phyloP scores from a whole-genome alignment of 2,329 filamentous ascomycete species.

The Coleophoma eucalyptorum region DNA sequence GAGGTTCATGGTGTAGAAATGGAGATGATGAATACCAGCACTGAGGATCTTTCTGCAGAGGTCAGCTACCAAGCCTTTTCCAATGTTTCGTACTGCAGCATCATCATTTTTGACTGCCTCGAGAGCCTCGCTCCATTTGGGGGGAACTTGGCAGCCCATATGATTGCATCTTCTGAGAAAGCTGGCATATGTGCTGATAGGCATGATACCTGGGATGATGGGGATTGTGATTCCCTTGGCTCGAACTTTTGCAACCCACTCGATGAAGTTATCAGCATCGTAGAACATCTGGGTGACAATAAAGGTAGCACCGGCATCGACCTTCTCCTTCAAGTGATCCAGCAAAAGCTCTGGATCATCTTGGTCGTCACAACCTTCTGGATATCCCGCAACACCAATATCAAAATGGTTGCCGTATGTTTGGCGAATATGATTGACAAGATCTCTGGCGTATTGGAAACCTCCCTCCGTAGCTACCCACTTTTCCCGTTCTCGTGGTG shows the following conservation, averaged over 20 bases:
- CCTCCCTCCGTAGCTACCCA: slow-evolving; percentile 86
- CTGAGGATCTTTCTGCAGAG: slow-evolving; percentile 85
- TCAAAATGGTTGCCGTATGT: slow-evolving; percentile 89
- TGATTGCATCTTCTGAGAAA: slow-evolving; percentile 89
- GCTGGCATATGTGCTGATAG: slow-evolving; percentile 90
- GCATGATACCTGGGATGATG: slow-evolving; percentile 86
- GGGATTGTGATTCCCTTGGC: slow-evolving; percentile 79
- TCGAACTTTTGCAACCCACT: slow-evolving; percentile 84
- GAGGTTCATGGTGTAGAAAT: slow-evolving; percentile 99
- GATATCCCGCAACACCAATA: slow-evolving; percentile 95
- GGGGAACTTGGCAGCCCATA: slow-evolving; percentile 81
- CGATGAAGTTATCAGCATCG: slow-evolving; percentile 90
- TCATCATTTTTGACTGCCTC: slow-evolving; percentile 98
- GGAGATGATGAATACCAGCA: slow-evolving; percentile 77
- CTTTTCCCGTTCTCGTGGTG: slow-evolving; percentile 87
- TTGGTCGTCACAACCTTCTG: slow-evolving; percentile 93
- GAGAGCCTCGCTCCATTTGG: slow-evolving; percentile 74
- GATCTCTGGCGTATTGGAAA: slow-evolving; percentile 88
- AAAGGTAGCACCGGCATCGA: slow-evolving; percentile 89
- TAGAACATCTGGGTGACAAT: slow-evolving; percentile 99
- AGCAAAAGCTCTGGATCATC: slow-evolving; percentile 80
- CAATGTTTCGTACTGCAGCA: slow-evolving; percentile 83
- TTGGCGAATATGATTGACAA: slow-evolving; percentile 72
- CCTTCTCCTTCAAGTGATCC: slow-evolving; percentile 93
- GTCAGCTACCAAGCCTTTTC: slow-evolving; percentile 80